Percentiles rank a stretch among this genome's conserved stretches.
Conservation (phyloP, 2,329 filamentous ascomycete genomes). For the Clonostachys byssicola region DNA sequence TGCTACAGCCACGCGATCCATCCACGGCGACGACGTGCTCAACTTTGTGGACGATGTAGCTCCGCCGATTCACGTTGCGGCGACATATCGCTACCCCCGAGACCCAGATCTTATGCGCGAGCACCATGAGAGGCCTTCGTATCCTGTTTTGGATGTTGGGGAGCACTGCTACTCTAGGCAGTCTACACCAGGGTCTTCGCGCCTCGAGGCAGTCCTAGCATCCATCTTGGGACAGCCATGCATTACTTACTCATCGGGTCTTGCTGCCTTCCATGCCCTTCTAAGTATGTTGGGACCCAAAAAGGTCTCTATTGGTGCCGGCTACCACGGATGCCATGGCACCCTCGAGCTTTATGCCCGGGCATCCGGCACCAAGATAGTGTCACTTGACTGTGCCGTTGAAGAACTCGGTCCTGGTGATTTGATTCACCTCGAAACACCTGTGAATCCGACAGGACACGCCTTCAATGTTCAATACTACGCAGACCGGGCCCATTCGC, state of each 20-base stretch:
- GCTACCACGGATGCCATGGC: constrained; percentile 93
- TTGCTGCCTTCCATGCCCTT: constrained; percentile 84
- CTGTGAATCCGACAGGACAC: constrained; percentile 84
- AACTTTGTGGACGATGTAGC: constrained; percentile 76
- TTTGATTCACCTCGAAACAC: constrained; percentile 87
- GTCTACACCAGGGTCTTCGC: constrained; percentile 73
- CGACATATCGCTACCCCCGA: constrained; percentile 78
- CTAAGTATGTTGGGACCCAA: constrained; percentile 81
- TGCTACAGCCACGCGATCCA: constrained; percentile 20
- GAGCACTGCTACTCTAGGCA: constrained; percentile 82
- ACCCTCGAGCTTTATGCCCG: constrained; percentile 71
- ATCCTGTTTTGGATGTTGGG: constrained; percentile 49
- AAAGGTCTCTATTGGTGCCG: constrained; percentile 75
- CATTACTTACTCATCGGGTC: constrained; percentile 78
- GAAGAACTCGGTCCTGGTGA: constrained; percentile 71
- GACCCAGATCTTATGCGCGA: constrained; percentile 61
- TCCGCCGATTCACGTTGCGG: constrained; percentile 85
- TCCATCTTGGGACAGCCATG: constrained; percentile 67
- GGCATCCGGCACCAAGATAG: constrained; percentile 68
- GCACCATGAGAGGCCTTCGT: not conserved
- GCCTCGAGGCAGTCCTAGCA: constrained; percentile 79
- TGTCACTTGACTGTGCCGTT: constrained; percentile 65
- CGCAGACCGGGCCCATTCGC: constrained; percentile 65
- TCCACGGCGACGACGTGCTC: constrained; percentile 79
- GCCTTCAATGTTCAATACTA: constrained; percentile 70